A percentile compares a stretch with the other conserved stretches of the same genome.
Conservation (phyloP, 148 eudicot genomes). For the Rhododendron mucronatum region DNA sequence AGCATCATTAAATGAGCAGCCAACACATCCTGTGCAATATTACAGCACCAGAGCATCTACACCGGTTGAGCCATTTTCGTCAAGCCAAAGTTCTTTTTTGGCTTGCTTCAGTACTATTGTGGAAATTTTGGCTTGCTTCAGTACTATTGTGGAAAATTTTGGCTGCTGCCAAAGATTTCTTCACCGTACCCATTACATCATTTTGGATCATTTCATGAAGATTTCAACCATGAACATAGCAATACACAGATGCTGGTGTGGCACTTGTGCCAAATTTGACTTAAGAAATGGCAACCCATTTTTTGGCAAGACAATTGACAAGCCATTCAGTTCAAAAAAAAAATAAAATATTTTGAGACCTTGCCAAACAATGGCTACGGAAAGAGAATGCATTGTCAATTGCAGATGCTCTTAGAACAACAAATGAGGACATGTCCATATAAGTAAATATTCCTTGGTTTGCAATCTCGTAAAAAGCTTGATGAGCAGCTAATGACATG, state of each 20-base stretch:
- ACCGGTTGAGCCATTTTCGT: not conserved
- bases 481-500: not conserved
- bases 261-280: not conserved
- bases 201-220: not conserved
- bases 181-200: not conserved
- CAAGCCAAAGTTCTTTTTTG: not conserved
- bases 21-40: not conserved
- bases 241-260: not conserved
- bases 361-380: not conserved
- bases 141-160: not conserved
- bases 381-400: not conserved
- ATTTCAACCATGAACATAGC: not conserved
- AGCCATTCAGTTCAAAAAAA: not conserved
- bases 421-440: not conserved
- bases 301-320: not conserved
- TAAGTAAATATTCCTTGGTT: not conserved
- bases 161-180: not conserved
- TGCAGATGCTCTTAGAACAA: not conserved
- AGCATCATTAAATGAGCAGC: constrained; percentile 2
- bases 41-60: not conserved
- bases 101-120: not conserved
- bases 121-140: not conserved
- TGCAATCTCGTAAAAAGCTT: not conserved
- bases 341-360: not conserved
- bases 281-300: not conserved